Conservation (phyloP, 495 filamentous ascomycete species). For the Friedmanniomyces simplex region DNA sequence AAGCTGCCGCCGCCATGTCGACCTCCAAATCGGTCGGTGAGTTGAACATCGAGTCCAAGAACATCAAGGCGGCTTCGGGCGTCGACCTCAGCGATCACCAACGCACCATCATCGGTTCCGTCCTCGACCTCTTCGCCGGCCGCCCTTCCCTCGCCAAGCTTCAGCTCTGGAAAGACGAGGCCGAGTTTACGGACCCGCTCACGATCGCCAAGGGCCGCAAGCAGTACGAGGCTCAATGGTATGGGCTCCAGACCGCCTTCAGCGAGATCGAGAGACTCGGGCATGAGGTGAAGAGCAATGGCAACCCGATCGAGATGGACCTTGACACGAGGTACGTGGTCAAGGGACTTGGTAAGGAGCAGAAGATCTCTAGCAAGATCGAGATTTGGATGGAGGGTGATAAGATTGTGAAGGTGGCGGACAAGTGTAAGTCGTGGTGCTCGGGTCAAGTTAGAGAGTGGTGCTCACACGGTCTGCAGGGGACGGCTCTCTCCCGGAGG, state of each 20-base stretch:
- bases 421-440: conserved; percentile 30
- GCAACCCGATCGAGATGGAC: conserved; percentile 46
- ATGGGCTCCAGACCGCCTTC: conserved; percentile 38
- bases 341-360: conserved; percentile 42
- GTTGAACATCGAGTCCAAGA: conserved; percentile 37
- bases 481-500: conserved; percentile 44
- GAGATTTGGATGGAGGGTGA: conserved; percentile 36
- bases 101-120: conserved; percentile 42
- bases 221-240: conserved; percentile 45
- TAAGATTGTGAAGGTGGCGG: conserved; percentile 45
- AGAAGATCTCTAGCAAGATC: conserved; percentile 41
- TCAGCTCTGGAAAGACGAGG: conserved; percentile 42
- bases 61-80: conserved; percentile 39
- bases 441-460: not conserved
- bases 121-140: conserved; percentile 52
- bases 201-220: conserved; percentile 42
- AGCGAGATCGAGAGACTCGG: conserved; percentile 38
- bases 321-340: conserved; percentile 43
- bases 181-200: conserved; percentile 41
- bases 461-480: conserved; percentile 13
- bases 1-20: conserved; percentile 2
- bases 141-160: conserved; percentile 46
- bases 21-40: not conserved
- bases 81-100: conserved; percentile 38
- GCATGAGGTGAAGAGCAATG: conserved; percentile 40